Base-by-base conservation (phyloP, 306 rosid species). In the Lupinus albus region DNA sequence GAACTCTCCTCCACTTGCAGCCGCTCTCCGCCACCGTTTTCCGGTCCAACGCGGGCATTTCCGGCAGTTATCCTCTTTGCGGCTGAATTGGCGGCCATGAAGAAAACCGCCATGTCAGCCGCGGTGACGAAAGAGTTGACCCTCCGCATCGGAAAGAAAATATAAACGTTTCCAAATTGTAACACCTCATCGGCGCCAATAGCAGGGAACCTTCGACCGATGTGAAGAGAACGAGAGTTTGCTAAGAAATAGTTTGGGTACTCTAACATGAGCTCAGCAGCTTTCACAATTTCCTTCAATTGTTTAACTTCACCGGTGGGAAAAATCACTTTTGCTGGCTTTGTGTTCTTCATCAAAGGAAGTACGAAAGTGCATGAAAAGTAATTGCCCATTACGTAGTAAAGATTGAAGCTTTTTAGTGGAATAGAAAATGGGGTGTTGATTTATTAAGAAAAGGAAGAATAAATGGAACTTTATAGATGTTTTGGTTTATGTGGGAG, bases 231-330 rank as follows among this genome's bases (percentile, higher is more conserved):
- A 1, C 39, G 68, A 0, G 97, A 87, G 60, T 83, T 81, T 12
- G 83, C 68, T 0, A 88, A 20, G 74, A 93, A 93, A 32, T 51
- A 59, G n/a, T 50, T 73, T 0, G 97, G 97, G 10, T 78, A 66
- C 42, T 90, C 97, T 1, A 93, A 75, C 99, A 93, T 93, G 62
- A 93, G 89, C 78, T 93, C 99, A 0, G 97, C 99, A 6, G 89
- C 97, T 17, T 85, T 93, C 44, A 85, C 33, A 3, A 75, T 8
- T 0, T 86, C 82, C 7, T 73, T 85, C 75, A 75, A 84, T 59
- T 88, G 92, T 8, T 84, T 78, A 12, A 90, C 78, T 66, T 88
- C 96, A 8, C 99, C 96, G n/a, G 82, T 69, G 4, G 97, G 97
- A 21, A 88, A 78, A 2, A 93, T 39, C 6, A 93, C 97, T 17